Evolutionary conservation across 306 rosid genomes (phyloP), one percentile per base, ranked within the genome.

Genomic region (Elaeagnus macrophylla): DNA sequence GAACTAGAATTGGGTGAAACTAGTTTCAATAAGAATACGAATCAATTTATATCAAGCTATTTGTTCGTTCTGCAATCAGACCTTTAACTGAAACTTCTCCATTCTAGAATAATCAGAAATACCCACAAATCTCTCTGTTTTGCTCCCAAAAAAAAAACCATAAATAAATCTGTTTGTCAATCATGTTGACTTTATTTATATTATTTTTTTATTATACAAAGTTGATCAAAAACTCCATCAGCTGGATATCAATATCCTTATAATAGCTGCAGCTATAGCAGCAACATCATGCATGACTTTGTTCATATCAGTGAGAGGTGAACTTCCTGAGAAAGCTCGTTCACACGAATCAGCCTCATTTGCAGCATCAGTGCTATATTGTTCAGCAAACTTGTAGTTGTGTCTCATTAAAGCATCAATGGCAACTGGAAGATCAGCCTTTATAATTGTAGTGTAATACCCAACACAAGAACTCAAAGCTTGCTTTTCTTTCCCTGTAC

Each of bases 301-400:
- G 70, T 76, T 79, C 9, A 51, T 10, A 2, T 20, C 6, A 0
- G 79, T 48, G 14, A 76, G 52, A 6, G 71, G 75, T 13, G 81
- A 73, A 10, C 60, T 57, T 8, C 81, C 77, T 5, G 53, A 9
- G 64, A 75, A 83, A 10, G 49, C 6, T 0, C 9, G 18, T 59
- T 74, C 75, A 32, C 81, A 83, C 7, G 55, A 9, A 25, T 8
- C 49, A 10, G 70, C 78, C 54, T 74, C 80, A 20, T 12, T 3
- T 9, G 57, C 69, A 12, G 68, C 76, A 39, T 80, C 82, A 18
- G 56, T 50, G 0, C 70, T 65, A 14, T 71, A 61, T 8, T 70
- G 47, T 71, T 67, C 65, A 0, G 86, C 86, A 39, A 70, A 65
- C 39, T 74, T 79, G 0, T 77, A 75, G 39, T 70, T 51, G 6